phyloP scores from a whole-genome alignment of 345 rosid species.

The Eucalyptus rudis region DNA sequence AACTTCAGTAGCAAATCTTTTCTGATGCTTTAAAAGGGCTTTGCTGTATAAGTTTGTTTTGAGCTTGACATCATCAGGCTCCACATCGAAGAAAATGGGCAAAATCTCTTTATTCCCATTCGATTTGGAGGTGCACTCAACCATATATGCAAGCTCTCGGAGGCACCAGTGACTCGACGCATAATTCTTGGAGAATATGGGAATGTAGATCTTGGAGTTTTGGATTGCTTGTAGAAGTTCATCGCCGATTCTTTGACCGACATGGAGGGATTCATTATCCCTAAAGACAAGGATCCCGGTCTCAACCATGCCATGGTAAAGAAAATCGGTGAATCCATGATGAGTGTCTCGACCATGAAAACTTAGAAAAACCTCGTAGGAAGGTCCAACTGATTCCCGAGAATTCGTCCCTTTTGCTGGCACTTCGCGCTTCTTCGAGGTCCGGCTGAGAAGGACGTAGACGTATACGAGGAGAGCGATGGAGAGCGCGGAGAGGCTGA shows the following conservation, averaged over 20 bases:
- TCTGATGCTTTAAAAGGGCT: rapidly evolving
- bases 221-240: not conserved
- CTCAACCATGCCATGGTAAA: not conserved
- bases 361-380: not conserved
- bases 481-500: conserved; percentile 10
- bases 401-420: conserved; percentile 7
- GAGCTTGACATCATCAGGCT: not conserved
- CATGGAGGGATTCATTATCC: not conserved
- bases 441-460: conserved; percentile 24
- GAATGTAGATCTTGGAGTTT: not conserved
- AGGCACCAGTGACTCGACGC: not conserved
- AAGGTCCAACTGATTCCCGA: rapidly evolving
- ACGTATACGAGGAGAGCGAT: conserved; percentile 16
- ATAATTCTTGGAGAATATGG: not conserved
- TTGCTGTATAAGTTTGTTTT: not conserved
- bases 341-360: not conserved
- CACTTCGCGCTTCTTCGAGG: conserved; percentile 32
- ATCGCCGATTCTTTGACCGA: not conserved
- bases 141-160: not conserved
- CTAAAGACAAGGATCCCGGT: not conserved
- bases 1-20: rapidly evolving
- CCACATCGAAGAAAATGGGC: not conserved
- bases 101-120: not conserved
- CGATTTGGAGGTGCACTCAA: not conserved
- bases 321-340: not conserved